Evolutionary conservation across 2,329 filamentous ascomycete genomes (phyloP), one percentile per base, ranked within the genome.

Genomic region (Fusarium drepaniforme): DNA sequence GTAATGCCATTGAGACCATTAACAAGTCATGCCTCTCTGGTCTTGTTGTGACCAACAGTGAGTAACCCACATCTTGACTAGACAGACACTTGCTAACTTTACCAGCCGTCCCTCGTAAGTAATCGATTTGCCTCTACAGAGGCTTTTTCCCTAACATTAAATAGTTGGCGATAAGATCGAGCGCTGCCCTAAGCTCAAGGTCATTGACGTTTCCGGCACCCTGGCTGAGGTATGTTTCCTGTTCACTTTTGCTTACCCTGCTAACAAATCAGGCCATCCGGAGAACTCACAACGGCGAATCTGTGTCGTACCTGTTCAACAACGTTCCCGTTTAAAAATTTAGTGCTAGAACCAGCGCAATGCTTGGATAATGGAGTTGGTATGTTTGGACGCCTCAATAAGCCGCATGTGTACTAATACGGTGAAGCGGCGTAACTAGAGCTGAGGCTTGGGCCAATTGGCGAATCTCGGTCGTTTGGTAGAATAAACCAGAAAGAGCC

Each of bases 141-240:
- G 35, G 21, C 11, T 8, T 12, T n/a, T 15, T 57, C 65, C 71
- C 71, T 75, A 59, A 78, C 53, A 21, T 8, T 25, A 44, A 51
- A 71, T 56, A 83, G 82, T 95, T 75, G 90, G 92, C 74, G 93
- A 95, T 82, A 96, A 97, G 88, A 92, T 93, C 82, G 91, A 93
- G 80, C 85, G 88, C 49, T 97, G 96, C 84, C 89, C 91, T 68
- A 93, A 94, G 84, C 90, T 98, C 74, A 92, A 95, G 84, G 96
- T 96, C 67, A 97, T 98, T 82, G 96, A 98, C 84, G 94, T 98
- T 78, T 95, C 93, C 79, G 93, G 94, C 49, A 98, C 95, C 40
- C 86, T 94, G 68, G 92, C 91, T n/a, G 92, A 89, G 83, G 85
- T 86, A 80, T 56, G 82, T 46, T 46, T 8, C 23, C 21, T 40